phyloP scores from a whole-genome alignment of 495 filamentous ascomycete species.

The Trypethelium eluteriae region DNA sequence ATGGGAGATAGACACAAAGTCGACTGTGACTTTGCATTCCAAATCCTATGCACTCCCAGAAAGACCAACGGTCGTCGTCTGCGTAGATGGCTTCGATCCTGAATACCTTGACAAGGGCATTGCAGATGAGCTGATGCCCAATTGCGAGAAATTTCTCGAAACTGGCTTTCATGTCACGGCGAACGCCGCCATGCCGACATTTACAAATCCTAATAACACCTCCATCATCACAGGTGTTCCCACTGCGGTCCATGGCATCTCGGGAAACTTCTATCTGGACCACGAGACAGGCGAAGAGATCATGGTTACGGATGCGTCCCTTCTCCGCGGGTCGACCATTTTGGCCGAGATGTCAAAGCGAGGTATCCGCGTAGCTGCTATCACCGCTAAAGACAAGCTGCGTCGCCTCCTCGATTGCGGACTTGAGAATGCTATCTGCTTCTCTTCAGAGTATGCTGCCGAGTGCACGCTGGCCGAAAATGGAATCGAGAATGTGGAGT shows the following conservation, averaged over 20 bases:
- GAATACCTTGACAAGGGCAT: slow-evolving; percentile 32
- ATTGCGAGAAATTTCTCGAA: slow-evolving; percentile 26
- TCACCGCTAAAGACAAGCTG: slow-evolving; percentile 39
- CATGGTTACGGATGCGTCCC: slow-evolving; percentile 35
- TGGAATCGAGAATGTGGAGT: slow-evolving; percentile 28
- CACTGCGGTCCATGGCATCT: slow-evolving; percentile 32
- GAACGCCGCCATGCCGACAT: slow-evolving; percentile 35
- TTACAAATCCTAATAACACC: slow-evolving; percentile 37
- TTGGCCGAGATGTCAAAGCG: slow-evolving; percentile 33
- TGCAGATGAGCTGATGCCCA: slow-evolving; percentile 31
- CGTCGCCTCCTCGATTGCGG: slow-evolving; percentile 33
- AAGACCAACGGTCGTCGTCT: slow-evolving; percentile 33
- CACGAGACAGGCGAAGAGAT: slow-evolving; percentile 31
- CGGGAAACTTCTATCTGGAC: slow-evolving; percentile 38
- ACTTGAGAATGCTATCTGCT: slow-evolving; percentile 33
- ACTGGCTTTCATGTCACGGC: slow-evolving; percentile 34
- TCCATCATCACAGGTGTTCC: slow-evolving; percentile 37
- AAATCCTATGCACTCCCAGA: slow-evolving; percentile 14
- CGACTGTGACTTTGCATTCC: slow-evolving; percentile 9
- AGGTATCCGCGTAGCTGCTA: slow-evolving; percentile 36
- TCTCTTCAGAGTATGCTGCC: slow-evolving; percentile 31
- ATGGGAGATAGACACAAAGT: background rate
- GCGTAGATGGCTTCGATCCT: slow-evolving; percentile 38
- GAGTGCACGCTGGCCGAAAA: slow-evolving; percentile 16
- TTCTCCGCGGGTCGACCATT: slow-evolving; percentile 33